phyloP scores from a whole-genome alignment of 2,329 filamentous ascomycete genomes.

The Harringtonia aguacate region DNA sequence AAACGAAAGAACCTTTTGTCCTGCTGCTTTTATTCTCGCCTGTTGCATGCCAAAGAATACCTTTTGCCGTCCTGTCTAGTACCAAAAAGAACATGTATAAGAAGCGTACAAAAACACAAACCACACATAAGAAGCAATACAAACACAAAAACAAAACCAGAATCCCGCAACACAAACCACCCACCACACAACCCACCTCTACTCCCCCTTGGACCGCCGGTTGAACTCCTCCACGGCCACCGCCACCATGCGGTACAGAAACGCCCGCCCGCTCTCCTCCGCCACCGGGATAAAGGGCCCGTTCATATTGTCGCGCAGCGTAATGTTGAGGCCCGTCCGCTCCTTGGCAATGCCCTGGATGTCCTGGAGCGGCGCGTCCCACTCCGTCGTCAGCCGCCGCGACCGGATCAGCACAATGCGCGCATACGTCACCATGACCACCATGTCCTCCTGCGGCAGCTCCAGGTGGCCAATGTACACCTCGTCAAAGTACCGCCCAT shows the following conservation, averaged over 20 bases:
- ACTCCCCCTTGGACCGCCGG: slow-evolving; percentile 30
- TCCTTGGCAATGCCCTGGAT: slow-evolving; percentile 97
- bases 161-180: no score
- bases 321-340: slow-evolving; percentile 82
- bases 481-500: slow-evolving; percentile 96
- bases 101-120: no score
- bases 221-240: slow-evolving; percentile 60
- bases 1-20: no score
- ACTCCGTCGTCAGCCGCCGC: slow-evolving; percentile 77
- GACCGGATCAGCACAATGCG: slow-evolving; percentile 86
- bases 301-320: slow-evolving; percentile 80
- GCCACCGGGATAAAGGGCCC: slow-evolving; percentile 90
- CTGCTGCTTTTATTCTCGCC: no score
- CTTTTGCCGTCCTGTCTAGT: no score
- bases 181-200: no score
- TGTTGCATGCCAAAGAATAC: no score
- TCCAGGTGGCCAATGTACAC: slow-evolving; percentile 95
- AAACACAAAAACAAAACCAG: no score
- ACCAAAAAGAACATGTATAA: no score
- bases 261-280: slow-evolving; percentile 65
- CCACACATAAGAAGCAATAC: no score
- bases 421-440: slow-evolving; percentile 79
- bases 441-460: slow-evolving; percentile 76
- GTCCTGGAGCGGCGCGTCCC: slow-evolving; percentile 93
- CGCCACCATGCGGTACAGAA: slow-evolving; percentile 54